Evolutionary conservation across 345 rosid genomes (phyloP).

Genomic region (Dipteronia dyeriana): DNA sequence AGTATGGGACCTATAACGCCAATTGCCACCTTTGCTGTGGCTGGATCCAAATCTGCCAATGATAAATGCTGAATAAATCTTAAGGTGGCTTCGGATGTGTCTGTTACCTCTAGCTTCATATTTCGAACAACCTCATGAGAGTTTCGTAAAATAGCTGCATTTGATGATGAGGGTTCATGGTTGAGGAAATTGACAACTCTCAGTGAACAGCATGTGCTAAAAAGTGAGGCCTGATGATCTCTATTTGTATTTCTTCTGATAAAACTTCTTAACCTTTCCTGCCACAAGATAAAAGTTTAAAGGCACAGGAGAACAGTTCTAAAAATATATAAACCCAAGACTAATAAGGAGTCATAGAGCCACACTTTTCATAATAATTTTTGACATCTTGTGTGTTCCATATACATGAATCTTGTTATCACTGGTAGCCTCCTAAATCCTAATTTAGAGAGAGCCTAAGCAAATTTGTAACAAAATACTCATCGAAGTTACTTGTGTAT

Average conservation of each 20-base stretch:
- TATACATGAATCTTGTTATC: neutral
- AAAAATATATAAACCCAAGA: neutral
- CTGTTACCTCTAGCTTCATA: conserved; percentile 6
- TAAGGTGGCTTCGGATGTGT: conserved; percentile 19
- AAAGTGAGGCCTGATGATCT: neutral
- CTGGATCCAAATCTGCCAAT: conserved; percentile 71
- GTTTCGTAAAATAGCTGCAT: neutral
- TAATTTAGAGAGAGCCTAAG: neutral
- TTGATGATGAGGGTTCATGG: conserved; percentile 13
- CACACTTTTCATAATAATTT: neutral
- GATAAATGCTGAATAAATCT: conserved; percentile 28
- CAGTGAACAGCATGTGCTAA: conserved; percentile 8
- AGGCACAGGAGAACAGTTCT: neutral
- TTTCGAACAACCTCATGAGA: neutral
- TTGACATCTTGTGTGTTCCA: neutral
- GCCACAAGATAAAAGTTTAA: conserved; percentile 17
- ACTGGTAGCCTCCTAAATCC: neutral
- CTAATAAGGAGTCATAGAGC: neutral
- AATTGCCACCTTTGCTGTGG: conserved; percentile 70
- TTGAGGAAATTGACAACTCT: conserved; percentile 12
- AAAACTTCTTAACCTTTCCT: conserved; percentile 25
- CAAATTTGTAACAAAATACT: neutral
- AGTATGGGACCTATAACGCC: conserved; percentile 69
- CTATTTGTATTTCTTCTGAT: conserved; percentile 14
- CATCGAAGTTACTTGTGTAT: neutral